A percentile compares a stretch with the other conserved stretches of the same genome.
Evolutionary conservation across 495 filamentous ascomycete genomes (phyloP).

Genomic region (Trichoderma parareesei): DNA sequence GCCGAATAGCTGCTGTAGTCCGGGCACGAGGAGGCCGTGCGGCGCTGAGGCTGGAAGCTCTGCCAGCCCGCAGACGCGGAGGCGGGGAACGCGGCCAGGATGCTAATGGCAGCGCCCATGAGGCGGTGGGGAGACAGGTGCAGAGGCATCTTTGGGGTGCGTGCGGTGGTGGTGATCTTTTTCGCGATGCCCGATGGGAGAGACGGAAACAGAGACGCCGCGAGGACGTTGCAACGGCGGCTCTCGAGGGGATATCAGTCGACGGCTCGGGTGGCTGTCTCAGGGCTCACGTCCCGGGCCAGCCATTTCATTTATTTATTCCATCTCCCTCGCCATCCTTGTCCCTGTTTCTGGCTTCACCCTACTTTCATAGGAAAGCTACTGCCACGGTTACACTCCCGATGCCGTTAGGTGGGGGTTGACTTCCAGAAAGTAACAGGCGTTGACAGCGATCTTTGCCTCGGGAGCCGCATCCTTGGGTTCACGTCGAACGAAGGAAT

Average conservation of each 20-base stretch:
- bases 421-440: not conserved
- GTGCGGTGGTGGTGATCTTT: not conserved
- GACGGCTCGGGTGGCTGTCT: not conserved
- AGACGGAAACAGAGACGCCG: not conserved
- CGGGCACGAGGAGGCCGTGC: slow-evolving; percentile 30
- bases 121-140: not conserved
- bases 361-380: too few relatives aligned
- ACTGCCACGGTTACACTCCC: not conserved
- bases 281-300: not conserved
- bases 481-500: not conserved
- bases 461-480: not conserved
- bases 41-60: not conserved
- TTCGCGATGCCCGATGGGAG: not conserved
- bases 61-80: not conserved
- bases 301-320: not conserved
- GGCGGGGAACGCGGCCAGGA: not conserved
- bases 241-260: not conserved
- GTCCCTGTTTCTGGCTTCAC: too few relatives aligned
- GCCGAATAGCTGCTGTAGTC: slow-evolving; percentile 45
- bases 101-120: not conserved
- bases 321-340: not conserved
- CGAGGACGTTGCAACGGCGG: not conserved
- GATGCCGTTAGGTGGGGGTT: not conserved
- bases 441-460: not conserved
- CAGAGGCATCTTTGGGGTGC: not conserved